Base-by-base conservation (phyloP, 768 basidiomycete genomes). In the Ramaria sp. region DNA sequence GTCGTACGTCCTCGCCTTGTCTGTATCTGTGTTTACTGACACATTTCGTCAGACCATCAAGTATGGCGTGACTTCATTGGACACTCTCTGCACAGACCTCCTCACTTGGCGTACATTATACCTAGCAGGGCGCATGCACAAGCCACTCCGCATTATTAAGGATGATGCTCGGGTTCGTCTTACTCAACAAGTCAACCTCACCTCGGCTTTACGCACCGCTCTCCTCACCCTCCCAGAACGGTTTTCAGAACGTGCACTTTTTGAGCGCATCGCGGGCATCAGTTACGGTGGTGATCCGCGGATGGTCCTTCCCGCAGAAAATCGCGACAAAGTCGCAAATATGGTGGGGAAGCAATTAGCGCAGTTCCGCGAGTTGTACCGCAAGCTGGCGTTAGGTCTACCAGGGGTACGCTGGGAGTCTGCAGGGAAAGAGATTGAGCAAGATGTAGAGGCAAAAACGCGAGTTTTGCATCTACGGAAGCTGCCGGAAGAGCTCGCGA, bases 111-210 rank as follows among this genome's bases (percentile, higher is more conserved):
- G 84, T 43, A 80, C 91, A 22, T 78, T 98, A 3, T 99, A 99
- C 69, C 82, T 95, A 41, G 88, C 93, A 0, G 96, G 96, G 0
- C 80, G 96, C 34, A 91, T 97, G 83, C 96, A 98, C 72, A 99
- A 99, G 70, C 96, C 96, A 0, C 80, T 94, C 49, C 82, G 90
- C 51, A 94, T 95, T 65, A 87, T 96, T 70, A 84, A 84, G 69
- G 89, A 94, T 68, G 91, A 96, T 67, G 86, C 92, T 1, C 86
- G 93, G 39, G 90, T 97, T 15, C 83, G 88, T 54, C 76, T 94
- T 53, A 91, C 93, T 19, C 88, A 93, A 66, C 89, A 95, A 64
- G 91, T 92, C 66, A 99, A 99, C 75, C 78, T 96, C 45, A 81
- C 85, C 12, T 91, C 89, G 12, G 94, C 94, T 2, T 77, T 96